Conservation (phyloP, 495 filamentous ascomycete species). For the Xylaria cubensis region DNA sequence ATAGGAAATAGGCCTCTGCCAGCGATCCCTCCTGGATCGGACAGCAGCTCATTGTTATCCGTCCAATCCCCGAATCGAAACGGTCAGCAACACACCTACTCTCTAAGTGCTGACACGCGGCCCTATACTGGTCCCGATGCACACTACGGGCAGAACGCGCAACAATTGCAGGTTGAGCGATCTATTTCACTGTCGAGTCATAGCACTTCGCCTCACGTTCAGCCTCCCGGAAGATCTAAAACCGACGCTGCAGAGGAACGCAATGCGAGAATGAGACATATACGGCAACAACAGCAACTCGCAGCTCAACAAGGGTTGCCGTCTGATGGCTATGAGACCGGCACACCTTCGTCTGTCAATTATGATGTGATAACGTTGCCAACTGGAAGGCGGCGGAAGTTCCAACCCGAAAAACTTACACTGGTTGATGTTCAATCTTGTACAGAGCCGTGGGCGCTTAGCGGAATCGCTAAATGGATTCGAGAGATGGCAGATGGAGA, state of each 20-base stretch:
- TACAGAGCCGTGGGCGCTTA: conserved; percentile 90
- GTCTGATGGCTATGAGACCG: conserved; percentile 57
- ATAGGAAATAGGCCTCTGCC: conserved; percentile 76
- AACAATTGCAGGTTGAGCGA: conserved; percentile 70
- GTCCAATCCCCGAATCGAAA: conserved; percentile 42
- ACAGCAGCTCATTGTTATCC: conserved; percentile 49
- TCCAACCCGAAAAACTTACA: conserved; percentile 86
- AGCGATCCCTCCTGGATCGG: conserved; percentile 69
- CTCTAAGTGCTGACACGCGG: conserved; percentile 49
- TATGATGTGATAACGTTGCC: conserved; percentile 77
- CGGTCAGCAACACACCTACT: conserved; percentile 48
- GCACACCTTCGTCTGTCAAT: conserved; percentile 58
- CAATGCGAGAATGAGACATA: conserved; percentile 64
- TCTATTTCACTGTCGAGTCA: conserved; percentile 85
- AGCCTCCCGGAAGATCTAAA: conserved; percentile 86
- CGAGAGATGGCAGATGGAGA: conserved; percentile 86
- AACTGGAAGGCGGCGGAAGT: conserved; percentile 73
- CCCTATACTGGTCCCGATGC: conserved; percentile 43
- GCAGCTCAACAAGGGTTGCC: conserved; percentile 52
- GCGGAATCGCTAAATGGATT: conserved; percentile 85
- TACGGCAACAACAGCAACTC: conserved; percentile 59
- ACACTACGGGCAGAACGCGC: conserved; percentile 44
- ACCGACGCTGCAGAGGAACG: conserved; percentile 83
- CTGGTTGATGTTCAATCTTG: conserved; percentile 86
- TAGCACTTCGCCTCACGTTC: conserved; percentile 77